phyloP scores from a whole-genome alignment of 2,329 filamentous ascomycete species.

The Pestalotiopsis fici region DNA sequence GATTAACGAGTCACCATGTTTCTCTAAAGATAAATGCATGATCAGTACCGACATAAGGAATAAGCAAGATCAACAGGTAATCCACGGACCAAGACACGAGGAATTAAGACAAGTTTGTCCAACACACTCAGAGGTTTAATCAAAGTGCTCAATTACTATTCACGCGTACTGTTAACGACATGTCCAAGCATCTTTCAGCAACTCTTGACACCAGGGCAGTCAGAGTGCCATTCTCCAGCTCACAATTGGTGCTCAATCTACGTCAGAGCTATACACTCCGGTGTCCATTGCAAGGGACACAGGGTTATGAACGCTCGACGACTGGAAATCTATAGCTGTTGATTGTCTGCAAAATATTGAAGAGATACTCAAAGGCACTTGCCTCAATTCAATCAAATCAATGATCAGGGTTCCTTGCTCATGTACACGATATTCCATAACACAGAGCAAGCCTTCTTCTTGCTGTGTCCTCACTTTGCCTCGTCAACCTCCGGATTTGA shows the following conservation, averaged over 20 bases:
- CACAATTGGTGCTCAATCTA: not conserved
- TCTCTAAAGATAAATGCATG: no score
- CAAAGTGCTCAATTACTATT: not conserved
- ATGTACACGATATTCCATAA: no score
- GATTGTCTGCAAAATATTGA: not conserved
- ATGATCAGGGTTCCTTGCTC: no score
- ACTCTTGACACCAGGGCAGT: not conserved
- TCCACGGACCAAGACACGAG: no score
- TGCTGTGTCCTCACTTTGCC: no score
- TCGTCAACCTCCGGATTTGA: no score
- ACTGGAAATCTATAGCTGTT: not conserved
- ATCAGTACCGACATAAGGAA: no score
- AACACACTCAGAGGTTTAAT: not conserved
- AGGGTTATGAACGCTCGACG: constrained; percentile 1
- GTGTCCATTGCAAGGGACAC: not conserved
- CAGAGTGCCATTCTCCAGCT: not conserved
- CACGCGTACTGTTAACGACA: not conserved
- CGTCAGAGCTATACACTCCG: constrained; percentile 1
- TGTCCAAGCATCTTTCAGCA: not conserved
- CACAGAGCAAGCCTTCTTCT: no score
- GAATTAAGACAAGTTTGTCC: no score
- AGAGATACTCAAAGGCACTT: not conserved
- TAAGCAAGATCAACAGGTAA: no score
- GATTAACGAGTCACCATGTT: no score
- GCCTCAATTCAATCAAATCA: no score